Percentiles rank a stretch among this genome's conserved stretches.
Conservation (phyloP, 345 rosid species). For the Euclidium syriacum region DNA sequence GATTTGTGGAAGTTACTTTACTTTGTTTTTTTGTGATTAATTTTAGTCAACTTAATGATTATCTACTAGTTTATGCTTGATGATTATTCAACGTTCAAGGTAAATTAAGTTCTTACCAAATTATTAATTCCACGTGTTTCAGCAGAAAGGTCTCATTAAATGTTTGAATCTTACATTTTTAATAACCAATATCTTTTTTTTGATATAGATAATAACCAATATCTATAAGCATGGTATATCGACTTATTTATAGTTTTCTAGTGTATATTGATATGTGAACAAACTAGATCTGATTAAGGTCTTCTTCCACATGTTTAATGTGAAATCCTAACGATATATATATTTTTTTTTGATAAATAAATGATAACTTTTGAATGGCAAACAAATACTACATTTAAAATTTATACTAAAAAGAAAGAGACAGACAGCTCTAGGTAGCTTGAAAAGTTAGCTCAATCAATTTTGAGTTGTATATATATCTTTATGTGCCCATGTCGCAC, state of each 20-base stretch:
- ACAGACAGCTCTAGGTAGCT: neutral
- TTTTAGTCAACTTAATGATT: constrained; percentile 24
- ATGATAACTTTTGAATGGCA: no score
- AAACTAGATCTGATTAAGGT: neutral
- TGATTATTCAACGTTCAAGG: constrained; percentile 3
- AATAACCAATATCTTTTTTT: no score
- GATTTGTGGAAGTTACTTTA: constrained; percentile 21
- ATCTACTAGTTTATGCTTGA: neutral
- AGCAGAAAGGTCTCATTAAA: neutral
- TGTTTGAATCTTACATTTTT: constrained; percentile 1
- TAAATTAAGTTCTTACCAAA: constrained; percentile 11
- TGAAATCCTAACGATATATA: neutral
- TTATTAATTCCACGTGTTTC: constrained; percentile 15
- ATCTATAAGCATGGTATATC: neutral
- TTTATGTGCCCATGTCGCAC: constrained; percentile 8
- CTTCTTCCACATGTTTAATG: constrained; percentile 28
- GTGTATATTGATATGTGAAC: constrained; percentile 1
- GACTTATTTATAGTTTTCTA: constrained; percentile 2
- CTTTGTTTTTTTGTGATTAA: constrained; percentile 5
- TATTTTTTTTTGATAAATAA: neutral
- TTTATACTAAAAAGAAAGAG: neutral
- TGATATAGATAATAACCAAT: neutral
- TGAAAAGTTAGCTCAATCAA: constrained; percentile 13
- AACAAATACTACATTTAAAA: neutral
- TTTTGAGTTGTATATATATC: constrained; percentile 15